Base-by-base conservation (phyloP, 1,139 yeast species). In the Hansenula sp. region DNA sequence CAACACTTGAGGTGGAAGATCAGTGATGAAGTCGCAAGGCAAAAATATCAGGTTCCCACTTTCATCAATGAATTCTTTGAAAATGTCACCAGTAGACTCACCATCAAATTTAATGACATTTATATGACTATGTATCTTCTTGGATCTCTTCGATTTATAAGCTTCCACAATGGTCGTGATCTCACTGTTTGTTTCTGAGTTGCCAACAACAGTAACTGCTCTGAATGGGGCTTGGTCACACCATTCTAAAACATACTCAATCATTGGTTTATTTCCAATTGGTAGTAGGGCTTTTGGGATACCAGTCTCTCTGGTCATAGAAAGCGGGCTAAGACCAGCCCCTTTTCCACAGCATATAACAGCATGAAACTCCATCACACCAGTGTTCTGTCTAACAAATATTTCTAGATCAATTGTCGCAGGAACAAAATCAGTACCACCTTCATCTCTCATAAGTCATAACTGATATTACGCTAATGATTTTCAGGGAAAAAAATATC, bases 1-100 rank as follows among this genome's bases (percentile, higher is more conserved):
- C 36, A 94, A 71, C 19, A 84, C 84, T 57, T 86, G 93, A 4
- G 99, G 96, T 5, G 96, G 96, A 36, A 91, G 71, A 62, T 91
- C 91, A 5, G 98, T 89, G 41, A 93, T 72, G 58, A 93, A 86
- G 64, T 94, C 99, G 68, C 98, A 91, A 4, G 99, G 97, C 48
- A 94, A 67, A 35, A 93, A 65, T 18, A 90, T 88, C 58, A 89
- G 84, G 59, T 87, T 79, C 41, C 71, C 61, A 47, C 66, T 61
- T 46, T 66, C 58, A 44, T 66, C 68, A 40, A 76, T 70, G 55
- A 81, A 65, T 43, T 77, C 70, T 28, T 73, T 70, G 44, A 90
- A 61, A 33, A 83, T 69, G 45, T 76, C 81, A n/a, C 96, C 96
- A 25, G 88, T 81, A 21, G 72, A 61, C 6, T 74, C 73, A 19